Evolutionary conservation across 2,329 filamentous ascomycete species (phyloP).

Genomic region (Colletotrichum spaethianum): DNA sequence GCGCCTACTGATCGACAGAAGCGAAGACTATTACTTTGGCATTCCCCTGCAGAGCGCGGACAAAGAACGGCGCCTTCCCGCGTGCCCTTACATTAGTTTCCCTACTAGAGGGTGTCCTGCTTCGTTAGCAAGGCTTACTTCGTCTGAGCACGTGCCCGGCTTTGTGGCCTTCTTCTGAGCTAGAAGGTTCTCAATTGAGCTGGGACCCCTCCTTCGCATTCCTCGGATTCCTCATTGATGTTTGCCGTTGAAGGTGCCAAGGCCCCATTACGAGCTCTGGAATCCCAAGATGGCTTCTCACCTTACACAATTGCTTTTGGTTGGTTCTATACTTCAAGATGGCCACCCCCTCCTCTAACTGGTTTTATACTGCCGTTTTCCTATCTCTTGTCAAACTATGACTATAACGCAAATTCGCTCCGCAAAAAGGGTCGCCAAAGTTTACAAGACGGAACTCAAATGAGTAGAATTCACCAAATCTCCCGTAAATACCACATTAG

Average conservation of each 20-base stretch:
- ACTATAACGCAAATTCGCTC: neutral
- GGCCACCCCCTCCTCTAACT: neutral
- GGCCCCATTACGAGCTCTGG: too few relatives aligned
- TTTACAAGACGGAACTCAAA: neutral
- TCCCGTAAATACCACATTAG: neutral
- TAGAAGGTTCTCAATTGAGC: neutral
- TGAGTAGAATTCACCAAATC: neutral
- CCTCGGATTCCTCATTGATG: neutral
- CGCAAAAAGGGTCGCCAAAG: neutral
- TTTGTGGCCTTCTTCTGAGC: too few relatives aligned
- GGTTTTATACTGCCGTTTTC: neutral
- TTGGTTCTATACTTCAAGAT: neutral
- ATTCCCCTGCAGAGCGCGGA: neutral
- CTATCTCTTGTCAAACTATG: neutral
- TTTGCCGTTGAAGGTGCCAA: neutral
- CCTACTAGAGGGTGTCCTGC: neutral
- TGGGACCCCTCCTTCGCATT: neutral
- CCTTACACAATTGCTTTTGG: neutral
- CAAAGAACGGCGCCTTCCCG: too few relatives aligned
- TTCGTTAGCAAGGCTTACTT: neutral
- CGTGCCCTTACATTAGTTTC: conserved; percentile 1
- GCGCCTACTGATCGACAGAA: conserved; percentile 15
- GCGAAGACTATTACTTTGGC: neutral
- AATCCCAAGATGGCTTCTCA: neutral
- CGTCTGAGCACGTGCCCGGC: neutral